Conservation (phyloP, 176 grass and related monocot species). For the Luzula sylvatica region DNA sequence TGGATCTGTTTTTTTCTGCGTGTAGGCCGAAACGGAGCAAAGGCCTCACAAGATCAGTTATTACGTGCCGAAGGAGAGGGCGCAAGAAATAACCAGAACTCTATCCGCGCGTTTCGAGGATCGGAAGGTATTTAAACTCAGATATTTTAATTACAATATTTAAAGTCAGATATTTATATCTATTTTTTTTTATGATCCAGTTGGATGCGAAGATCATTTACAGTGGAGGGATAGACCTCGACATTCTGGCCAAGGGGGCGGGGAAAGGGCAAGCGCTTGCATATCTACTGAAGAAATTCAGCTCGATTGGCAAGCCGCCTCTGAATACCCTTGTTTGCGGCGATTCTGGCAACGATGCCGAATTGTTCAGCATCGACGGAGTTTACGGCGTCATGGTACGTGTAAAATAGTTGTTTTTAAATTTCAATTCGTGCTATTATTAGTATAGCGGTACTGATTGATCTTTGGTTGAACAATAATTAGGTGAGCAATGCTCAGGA, state of each 20-base stretch:
- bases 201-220: slow-evolving; percentile 93
- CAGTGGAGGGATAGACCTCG: slow-evolving; percentile 61
- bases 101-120: slow-evolving; percentile 44
- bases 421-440: too few species aligned
- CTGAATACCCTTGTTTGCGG: slow-evolving; percentile 82
- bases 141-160: not conserved
- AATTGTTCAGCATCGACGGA: slow-evolving; percentile 71
- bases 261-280: slow-evolving; percentile 87
- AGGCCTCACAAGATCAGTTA: slow-evolving; percentile 89
- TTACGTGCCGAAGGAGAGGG: slow-evolving; percentile 51
- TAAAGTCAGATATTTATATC: not conserved
- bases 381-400: slow-evolving; percentile 78
- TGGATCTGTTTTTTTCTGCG: slow-evolving; percentile 3
- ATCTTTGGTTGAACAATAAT: too few species aligned
- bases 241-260: slow-evolving; percentile 62
- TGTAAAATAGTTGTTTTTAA: slow-evolving; percentile 1
- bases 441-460: not conserved
- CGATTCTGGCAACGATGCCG: slow-evolving; percentile 82
- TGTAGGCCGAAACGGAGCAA: slow-evolving; percentile 62
- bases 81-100: slow-evolving; percentile 47
- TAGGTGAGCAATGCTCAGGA: slow-evolving; percentile 97
- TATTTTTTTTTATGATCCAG: slow-evolving; percentile 28
- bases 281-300: slow-evolving; percentile 72
- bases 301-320: slow-evolving; percentile 42
- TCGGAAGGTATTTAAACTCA: slow-evolving; percentile 35